Percentiles rank a stretch among this genome's conserved stretches.
phyloP scores from a whole-genome alignment of 1,284 basidiomycete genomes.

The Cryptococcus amylolentus region DNA sequence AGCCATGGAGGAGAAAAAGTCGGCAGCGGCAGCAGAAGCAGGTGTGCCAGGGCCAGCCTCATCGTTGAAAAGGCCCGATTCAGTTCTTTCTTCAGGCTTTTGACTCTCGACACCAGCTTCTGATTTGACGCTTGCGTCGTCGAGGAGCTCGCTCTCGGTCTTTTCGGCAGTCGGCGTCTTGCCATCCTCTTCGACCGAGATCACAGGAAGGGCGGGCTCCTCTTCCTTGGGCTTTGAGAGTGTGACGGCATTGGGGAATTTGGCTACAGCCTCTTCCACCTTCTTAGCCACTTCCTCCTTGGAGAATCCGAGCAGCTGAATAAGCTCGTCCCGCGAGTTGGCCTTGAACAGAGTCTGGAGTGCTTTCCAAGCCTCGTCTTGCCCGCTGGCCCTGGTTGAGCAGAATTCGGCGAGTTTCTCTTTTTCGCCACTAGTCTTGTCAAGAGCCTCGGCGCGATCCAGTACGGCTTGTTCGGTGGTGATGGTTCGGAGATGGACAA shows the following conservation, averaged over 20 bases:
- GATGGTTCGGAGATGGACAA: slow-evolving; percentile 71
- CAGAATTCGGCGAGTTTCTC: slow-evolving; percentile 66
- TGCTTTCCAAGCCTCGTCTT: slow-evolving; percentile 77
- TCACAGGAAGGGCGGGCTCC: slow-evolving; percentile 8
- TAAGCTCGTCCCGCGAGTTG: slow-evolving; percentile 82
- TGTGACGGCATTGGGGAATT: slow-evolving; percentile 53
- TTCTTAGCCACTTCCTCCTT: slow-evolving; percentile 77
- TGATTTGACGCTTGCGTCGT: slow-evolving; percentile 6
- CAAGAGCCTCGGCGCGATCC: slow-evolving; percentile 70
- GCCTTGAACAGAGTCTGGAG: slow-evolving; percentile 83
- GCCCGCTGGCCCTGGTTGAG: slow-evolving; percentile 50
- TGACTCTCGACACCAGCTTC: slow-evolving; percentile 54
- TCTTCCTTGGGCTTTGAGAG: slow-evolving; percentile 32
- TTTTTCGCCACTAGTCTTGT: slow-evolving; percentile 60
- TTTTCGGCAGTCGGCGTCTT: slow-evolving; percentile 14
- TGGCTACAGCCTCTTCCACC: slow-evolving; percentile 76
- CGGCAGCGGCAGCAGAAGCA: slow-evolving; percentile 59
- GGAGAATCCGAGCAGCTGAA: slow-evolving; percentile 87
- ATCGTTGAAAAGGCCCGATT: slow-evolving; percentile 70
- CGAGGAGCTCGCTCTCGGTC: slow-evolving; percentile 1
- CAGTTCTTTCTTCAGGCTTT: slow-evolving; percentile 62
- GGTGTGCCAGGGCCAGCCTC: slow-evolving; percentile 37
- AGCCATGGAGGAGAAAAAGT: slow-evolving; percentile 83
- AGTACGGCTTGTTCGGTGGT: slow-evolving; percentile 75
- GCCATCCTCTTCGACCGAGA: slow-evolving; percentile 11